Evolutionary conservation across 2,329 filamentous ascomycete species (phyloP).

Genomic region (Neopestalotiopsis rosae): DNA sequence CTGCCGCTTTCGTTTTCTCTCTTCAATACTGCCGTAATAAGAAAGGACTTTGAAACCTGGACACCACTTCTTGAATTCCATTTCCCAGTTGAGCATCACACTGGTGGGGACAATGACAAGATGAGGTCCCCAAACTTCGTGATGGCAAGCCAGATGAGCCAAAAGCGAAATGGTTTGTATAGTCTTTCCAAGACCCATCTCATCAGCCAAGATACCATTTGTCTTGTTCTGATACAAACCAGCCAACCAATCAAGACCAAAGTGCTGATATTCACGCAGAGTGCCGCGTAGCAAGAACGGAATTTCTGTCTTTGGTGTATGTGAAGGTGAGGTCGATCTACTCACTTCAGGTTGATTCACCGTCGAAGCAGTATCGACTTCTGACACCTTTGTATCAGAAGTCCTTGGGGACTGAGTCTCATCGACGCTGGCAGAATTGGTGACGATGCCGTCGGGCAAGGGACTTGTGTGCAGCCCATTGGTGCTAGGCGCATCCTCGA

Average conservation of each 20-base stretch:
- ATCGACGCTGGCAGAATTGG: constrained; percentile 48
- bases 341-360: constrained; percentile 40
- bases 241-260: constrained; percentile 96
- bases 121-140: constrained; percentile 95
- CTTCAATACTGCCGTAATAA: constrained; percentile 93
- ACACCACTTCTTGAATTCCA: constrained; percentile 99
- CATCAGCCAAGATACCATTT: constrained; percentile 95
- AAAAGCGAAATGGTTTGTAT: constrained; percentile 96
- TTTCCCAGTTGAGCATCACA: constrained; percentile 99
- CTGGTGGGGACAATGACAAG: constrained; percentile 95
- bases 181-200: constrained; percentile 98
- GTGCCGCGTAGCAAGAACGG: constrained; percentile 86
- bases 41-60: constrained; percentile 97
- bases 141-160: constrained; percentile 87
- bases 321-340: constrained; percentile 41
- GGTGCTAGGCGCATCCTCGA: constrained; percentile 30
- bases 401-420: constrained; percentile 54
- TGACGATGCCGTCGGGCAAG: constrained; percentile 46
- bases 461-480: constrained; percentile 42
- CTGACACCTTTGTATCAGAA: constrained; percentile 57
- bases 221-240: constrained; percentile 90
- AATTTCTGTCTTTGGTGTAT: constrained; percentile 68
- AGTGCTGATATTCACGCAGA: constrained; percentile 93
- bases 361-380: constrained; percentile 49
- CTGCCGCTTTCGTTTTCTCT: constrained; percentile 86